phyloP scores from a whole-genome alignment of 2,329 filamentous ascomycete species.

The Penicillium sp. region DNA sequence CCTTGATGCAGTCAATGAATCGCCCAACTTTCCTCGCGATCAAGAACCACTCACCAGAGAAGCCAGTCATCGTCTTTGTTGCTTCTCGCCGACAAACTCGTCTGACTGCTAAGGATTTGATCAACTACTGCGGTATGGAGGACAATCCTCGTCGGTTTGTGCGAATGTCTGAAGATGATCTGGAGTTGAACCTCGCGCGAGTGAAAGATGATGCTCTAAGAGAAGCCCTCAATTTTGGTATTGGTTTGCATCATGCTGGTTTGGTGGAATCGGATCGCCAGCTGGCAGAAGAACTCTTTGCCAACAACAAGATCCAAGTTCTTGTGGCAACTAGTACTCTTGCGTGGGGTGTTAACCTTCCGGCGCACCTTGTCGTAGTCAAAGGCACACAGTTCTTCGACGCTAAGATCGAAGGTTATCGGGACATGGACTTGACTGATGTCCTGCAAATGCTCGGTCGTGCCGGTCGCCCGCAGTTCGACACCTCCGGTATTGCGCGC shows the following conservation, averaged over 20 bases:
- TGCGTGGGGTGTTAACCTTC: slow-evolving; percentile 97
- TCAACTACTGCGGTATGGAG: slow-evolving; percentile 98
- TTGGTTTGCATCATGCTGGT: slow-evolving; percentile 95
- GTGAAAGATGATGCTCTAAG: slow-evolving; percentile 92
- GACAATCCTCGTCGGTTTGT: slow-evolving; percentile 94
- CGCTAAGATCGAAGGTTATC: slow-evolving; percentile 95
- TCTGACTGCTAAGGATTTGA: slow-evolving; percentile 90
- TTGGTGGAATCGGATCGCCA: slow-evolving; percentile 92
- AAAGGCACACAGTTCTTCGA: slow-evolving; percentile 99
- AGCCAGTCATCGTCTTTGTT: slow-evolving; percentile 97
- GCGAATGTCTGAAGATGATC: slow-evolving; percentile 89
- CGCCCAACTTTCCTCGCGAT: slow-evolving; percentile 93
- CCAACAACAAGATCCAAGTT: slow-evolving; percentile 97
- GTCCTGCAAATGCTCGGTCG: slow-evolving; percentile 97
- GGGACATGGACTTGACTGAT: slow-evolving; percentile 98
- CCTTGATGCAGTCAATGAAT: slow-evolving; percentile 99
- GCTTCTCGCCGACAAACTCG: slow-evolving; percentile 93
- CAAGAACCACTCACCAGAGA: slow-evolving; percentile 92
- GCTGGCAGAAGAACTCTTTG: slow-evolving; percentile 88
- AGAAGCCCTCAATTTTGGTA: slow-evolving; percentile 95
- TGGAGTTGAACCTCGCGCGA: slow-evolving; percentile 79
- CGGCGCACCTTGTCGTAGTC: slow-evolving; percentile 93
- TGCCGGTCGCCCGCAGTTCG: slow-evolving; percentile 93
- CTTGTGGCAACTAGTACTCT: slow-evolving; percentile 93
- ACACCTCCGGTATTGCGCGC: slow-evolving; percentile 89